Conservation (phyloP, 345 rosid species). For the Populus pruinosa region DNA sequence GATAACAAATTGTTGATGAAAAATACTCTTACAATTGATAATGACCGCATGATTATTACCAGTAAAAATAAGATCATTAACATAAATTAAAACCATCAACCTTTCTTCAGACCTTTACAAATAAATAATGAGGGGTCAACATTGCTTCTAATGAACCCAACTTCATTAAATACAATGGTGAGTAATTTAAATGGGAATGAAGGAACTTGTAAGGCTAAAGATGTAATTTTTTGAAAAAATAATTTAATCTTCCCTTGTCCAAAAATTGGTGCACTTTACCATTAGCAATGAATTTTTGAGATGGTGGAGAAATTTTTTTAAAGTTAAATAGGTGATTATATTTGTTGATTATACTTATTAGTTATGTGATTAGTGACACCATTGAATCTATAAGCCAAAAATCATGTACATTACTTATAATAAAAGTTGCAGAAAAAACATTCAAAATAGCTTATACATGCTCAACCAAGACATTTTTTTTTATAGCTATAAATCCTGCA, state of each 20-base stretch:
- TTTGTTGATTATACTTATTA: too few species aligned
- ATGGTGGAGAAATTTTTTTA: background rate
- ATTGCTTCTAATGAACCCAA: background rate
- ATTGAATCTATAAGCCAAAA: too few species aligned
- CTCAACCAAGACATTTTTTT: background rate
- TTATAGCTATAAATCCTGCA: too few species aligned
- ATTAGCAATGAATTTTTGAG: background rate
- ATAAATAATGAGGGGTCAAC: background rate
- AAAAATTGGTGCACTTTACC: background rate
- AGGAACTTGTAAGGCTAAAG: background rate
- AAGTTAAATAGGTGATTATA: too few species aligned
- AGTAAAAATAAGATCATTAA: background rate
- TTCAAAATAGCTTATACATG: too few species aligned
- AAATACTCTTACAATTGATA: too few species aligned
- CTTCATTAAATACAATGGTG: too few species aligned
- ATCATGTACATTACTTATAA: background rate
- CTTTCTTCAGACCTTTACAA: fast-evolving
- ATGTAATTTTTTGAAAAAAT: background rate
- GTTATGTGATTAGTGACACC: background rate
- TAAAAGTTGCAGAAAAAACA: fast-evolving
- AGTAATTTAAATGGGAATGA: too few species aligned
- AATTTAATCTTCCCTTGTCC: too few species aligned
- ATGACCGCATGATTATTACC: background rate
- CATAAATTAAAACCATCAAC: background rate
- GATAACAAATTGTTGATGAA: background rate